Evolutionary conservation across 1,139 yeast species (phyloP), one percentile per base, ranked within the genome.

Genomic region (Yamadazyma diddensiae): DNA sequence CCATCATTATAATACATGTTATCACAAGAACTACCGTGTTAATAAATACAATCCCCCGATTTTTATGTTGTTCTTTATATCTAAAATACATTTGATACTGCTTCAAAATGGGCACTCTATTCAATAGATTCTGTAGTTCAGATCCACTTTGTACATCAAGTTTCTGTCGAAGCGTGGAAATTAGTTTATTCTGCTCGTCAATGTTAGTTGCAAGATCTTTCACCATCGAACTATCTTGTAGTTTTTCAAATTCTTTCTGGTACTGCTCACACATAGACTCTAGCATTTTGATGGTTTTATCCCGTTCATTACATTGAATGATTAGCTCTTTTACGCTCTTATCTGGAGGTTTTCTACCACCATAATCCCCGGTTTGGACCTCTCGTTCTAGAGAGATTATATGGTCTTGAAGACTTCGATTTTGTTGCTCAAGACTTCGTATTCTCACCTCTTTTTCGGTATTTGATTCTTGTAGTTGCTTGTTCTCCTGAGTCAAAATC

Each of bases 31-130:
- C 45, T 5, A 53, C 21, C 1, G 45, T 29, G 34, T 59, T 57
- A 4, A 60, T 26, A 3, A 54, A 20, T 6, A 58, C 15, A 11
- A 47, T 29, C 10, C 58, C 59, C 7, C 39, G 15, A 26, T 41
- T 50, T 29, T 46, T 51, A 21, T 49, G 50, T 6, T 51, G 57
- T 21, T 55, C 47, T 34, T 49, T 55, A 29, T 62, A 61, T 28
- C 53, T 52, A 40, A 44, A 52, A 30, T 48, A 57, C 31, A 49
- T 38, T 28, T 52, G 53, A 37, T 59, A 57, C 33, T 64, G 67
- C 33, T 58, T 62, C 11, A 63, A 35, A 23, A 63, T 50, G 2
- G 71, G 71, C 12, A 64, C 37, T 24, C 49, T 53, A 5, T 38
- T 26, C 13, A 62, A 5, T 28, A 61, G 55, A 13, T 36, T 33